These are phyloP conservation scores for Atalantia buxifolia DNA, from an alignment of 345 rosid genomes.

Conservation along the genomic window DNA sequence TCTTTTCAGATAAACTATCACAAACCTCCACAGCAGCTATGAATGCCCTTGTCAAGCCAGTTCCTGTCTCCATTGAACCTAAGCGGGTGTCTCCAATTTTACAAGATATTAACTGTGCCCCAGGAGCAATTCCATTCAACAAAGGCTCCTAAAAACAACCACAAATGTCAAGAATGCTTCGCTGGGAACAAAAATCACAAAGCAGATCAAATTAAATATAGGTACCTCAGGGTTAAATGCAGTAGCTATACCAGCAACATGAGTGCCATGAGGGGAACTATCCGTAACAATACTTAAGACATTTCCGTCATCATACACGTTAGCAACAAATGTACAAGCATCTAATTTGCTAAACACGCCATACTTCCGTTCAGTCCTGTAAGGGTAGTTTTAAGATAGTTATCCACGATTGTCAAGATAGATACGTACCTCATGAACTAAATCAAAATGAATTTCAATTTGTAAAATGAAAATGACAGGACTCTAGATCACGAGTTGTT, in stretches of 20 bases:
- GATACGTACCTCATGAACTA: background rate
- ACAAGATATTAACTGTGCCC: conserved; percentile 95
- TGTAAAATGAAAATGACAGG: background rate
- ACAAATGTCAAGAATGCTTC: conserved; percentile 10
- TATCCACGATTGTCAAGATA: background rate
- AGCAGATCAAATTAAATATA: conserved; percentile 3
- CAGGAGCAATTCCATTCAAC: conserved; percentile 95
- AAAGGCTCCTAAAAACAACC: conserved; percentile 65
- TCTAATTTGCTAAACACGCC: conserved; percentile 93
- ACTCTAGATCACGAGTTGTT: background rate
- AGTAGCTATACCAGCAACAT: conserved; percentile 96
- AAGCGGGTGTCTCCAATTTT: conserved; percentile 96
- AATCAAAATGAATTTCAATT: background rate
- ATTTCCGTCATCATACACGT: conserved; percentile 80
- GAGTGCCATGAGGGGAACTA: conserved; percentile 96
- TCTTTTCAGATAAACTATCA: conserved; percentile 1
- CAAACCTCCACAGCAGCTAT: conserved; percentile 91
- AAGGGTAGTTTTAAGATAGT: conserved; percentile 1
- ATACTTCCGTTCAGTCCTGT: conserved; percentile 82
- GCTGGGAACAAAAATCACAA: conserved; percentile 6
- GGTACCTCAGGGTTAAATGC: conserved; percentile 90
- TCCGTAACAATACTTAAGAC: conserved; percentile 89
- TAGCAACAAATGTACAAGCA: conserved; percentile 83
- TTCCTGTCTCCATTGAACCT: conserved; percentile 98
- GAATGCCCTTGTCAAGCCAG: conserved; percentile 85